A percentile compares a stretch with the other conserved stretches of the same genome.
Conservation (phyloP, 148 eudicot species). For the Limonium bicolor region DNA sequence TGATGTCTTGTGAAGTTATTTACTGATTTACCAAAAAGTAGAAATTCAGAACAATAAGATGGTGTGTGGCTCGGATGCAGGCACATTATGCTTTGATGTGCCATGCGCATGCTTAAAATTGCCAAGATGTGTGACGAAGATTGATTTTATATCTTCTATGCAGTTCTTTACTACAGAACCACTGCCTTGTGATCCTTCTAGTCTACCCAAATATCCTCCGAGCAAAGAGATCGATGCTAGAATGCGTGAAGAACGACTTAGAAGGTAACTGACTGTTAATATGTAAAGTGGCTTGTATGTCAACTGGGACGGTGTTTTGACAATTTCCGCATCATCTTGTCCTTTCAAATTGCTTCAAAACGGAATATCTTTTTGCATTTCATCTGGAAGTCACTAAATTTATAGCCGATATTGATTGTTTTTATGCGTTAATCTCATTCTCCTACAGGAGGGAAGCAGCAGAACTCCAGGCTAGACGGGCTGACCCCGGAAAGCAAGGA, state of each 20-base stretch:
- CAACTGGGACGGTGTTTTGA: not conserved
- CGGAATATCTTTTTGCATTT: not conserved
- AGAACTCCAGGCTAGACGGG: constrained; percentile 23
- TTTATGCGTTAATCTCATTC: too few relatives aligned
- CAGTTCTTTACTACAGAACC: constrained; percentile 73
- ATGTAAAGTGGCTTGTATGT: not conserved
- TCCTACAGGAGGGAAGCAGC: constrained; percentile 30
- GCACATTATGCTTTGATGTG: too few relatives aligned
- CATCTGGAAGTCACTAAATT: too few relatives aligned
- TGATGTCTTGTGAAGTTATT: too few relatives aligned
- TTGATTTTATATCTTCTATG: too few relatives aligned
- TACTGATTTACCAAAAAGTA: too few relatives aligned
- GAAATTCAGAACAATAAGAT: too few relatives aligned
- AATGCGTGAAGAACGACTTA: constrained; percentile 54
- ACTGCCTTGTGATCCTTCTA: constrained; percentile 67
- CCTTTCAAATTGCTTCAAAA: too few relatives aligned
- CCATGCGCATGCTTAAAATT: too few relatives aligned
- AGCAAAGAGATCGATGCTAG: constrained; percentile 96
- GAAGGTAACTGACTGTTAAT: constrained; percentile 35
- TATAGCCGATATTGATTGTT: too few relatives aligned
- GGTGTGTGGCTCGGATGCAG: too few relatives aligned
- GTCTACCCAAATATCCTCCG: constrained; percentile 82
- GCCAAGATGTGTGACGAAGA: too few relatives aligned
- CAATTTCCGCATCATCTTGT: not conserved
- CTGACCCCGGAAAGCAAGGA: constrained; percentile 29